Base-by-base conservation (phyloP, 75 land plant genomes). In the Ceratopteris richardii region DNA sequence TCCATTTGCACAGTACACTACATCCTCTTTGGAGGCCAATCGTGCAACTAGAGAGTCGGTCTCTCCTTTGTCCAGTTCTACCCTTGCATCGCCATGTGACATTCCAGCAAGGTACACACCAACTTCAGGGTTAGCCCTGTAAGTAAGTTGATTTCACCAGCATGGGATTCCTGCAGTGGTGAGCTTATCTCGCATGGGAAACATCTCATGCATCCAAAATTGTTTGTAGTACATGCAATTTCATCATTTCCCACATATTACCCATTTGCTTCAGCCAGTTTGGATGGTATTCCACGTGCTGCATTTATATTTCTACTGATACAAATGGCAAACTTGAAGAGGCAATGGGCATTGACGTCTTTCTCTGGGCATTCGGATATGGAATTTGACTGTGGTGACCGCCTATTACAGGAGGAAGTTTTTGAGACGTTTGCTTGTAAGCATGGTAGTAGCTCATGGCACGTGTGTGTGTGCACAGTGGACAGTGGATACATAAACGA, bases 1-100 rank as follows among this genome's bases (percentile, higher is more conserved):
- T 22, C 98, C 98, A 19, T 93, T 89, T 79, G 98, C 98, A 16
- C 69, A 83, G 62, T 66, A 82, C 21, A 70, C 85, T 56, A 60
- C 78, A 13, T 81, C 86, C 10, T 77, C 93, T 12, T 57, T 88
- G 29, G 66, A 77, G 23, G 70, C 75, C 0, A 81, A 82, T 59
- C 40, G 69, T 28, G 62, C 71, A 16, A 61, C 59, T 19, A 56
- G 71, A 19, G 59, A 70, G 59, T 67, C 61, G 19, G 56, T 67
- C 37, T 71, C 62, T 19, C 61, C 62, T 21, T 67, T 67, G 28
- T 62, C 61, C 29, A 72, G 76, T 44, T 73, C 78, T 14, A 64
- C 71, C 24, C 33, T 72, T 51, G 61, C 77, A 25, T 88, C 90
- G 1, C 61, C 82, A n/a, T n/a, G n/a, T n/a, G n/a, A n/a, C n/a